Percentiles rank a stretch among this genome's conserved stretches.
These are phyloP conservation scores for Candida suzukii DNA, from an alignment of 805 yeast species.

Conservation along the genomic window DNA sequence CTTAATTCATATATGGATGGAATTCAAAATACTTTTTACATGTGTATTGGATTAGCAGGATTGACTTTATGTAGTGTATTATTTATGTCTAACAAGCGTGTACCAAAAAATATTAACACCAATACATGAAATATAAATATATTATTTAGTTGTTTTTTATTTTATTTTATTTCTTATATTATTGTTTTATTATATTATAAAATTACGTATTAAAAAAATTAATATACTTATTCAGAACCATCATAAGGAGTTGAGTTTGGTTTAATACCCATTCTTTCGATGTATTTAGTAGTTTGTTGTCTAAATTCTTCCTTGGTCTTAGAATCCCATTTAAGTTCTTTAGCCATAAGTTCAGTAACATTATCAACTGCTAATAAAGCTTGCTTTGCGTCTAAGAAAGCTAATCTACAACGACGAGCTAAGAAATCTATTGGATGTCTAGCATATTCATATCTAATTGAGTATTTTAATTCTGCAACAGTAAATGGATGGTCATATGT, in stretches of 20 bases:
- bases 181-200: too few species aligned
- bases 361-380: conserved; percentile 77
- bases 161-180: background rate
- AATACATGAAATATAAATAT: too few species aligned
- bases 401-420: conserved; percentile 89
- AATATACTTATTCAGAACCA: conserved; percentile 1
- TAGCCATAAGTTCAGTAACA: conserved; percentile 79
- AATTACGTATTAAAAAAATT: too few species aligned
- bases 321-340: conserved; percentile 68
- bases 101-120: conserved; percentile 27
- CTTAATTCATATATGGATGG: conserved; percentile 25
- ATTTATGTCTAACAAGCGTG: conserved; percentile 33
- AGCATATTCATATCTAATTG: conserved; percentile 74
- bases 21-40: conserved; percentile 33
- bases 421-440: conserved; percentile 86
- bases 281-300: conserved; percentile 44
- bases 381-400: conserved; percentile 81
- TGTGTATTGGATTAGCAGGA: conserved; percentile 30
- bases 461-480: conserved; percentile 82
- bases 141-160: background rate
- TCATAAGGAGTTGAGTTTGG: conserved; percentile 18
- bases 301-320: conserved; percentile 48
- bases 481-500: conserved; percentile 78
- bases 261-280: conserved; percentile 53
- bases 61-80: conserved; percentile 25